A percentile compares a stretch with the other conserved stretches of the same genome.
phyloP scores from a whole-genome alignment of 1,284 basidiomycete genomes.

The Ganoderma lucidum region DNA sequence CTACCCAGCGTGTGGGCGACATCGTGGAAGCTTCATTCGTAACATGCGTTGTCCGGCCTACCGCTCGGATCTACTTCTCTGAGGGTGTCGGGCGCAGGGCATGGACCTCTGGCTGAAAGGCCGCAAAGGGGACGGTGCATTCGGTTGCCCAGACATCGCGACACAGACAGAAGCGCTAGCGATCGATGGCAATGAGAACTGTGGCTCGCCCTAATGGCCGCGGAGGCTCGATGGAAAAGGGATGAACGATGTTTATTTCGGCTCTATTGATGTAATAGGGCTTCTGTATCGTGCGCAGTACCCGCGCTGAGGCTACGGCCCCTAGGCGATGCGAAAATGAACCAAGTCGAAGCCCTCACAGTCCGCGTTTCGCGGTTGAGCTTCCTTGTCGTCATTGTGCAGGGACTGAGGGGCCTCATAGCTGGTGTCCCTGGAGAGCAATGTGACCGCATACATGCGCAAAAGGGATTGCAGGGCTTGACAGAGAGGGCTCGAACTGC shows the following conservation, averaged over 20 bases:
- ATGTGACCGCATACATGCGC: not conserved
- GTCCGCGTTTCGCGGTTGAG: not conserved
- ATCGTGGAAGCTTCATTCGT: too few species aligned
- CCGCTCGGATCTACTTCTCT: not conserved
- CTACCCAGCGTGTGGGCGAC: not conserved
- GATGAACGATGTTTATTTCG: not conserved
- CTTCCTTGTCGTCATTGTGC: not conserved
- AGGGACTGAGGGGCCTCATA: not conserved
- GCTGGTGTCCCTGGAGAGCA: not conserved
- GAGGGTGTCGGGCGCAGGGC: not conserved
- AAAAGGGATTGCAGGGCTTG: not conserved
- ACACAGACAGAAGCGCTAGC: not conserved
- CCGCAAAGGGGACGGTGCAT: not conserved
- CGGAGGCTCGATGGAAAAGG: not conserved
- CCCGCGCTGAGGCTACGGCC: not conserved
- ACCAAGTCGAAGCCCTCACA: not conserved
- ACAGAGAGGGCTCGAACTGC: not conserved
- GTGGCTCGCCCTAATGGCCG: not conserved
- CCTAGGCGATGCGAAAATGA: not conserved
- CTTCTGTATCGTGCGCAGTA: not conserved
- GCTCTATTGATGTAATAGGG: too few species aligned
- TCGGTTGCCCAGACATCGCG: not conserved
- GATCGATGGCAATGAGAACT: not conserved
- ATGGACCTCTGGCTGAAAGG: not conserved
- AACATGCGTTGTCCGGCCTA: not conserved